A percentile compares a stretch with the other conserved stretches of the same genome.
Evolutionary conservation across 1,284 basidiomycete genomes (phyloP).

Genomic region (Sporisorium iseilematis-ciliati): DNA sequence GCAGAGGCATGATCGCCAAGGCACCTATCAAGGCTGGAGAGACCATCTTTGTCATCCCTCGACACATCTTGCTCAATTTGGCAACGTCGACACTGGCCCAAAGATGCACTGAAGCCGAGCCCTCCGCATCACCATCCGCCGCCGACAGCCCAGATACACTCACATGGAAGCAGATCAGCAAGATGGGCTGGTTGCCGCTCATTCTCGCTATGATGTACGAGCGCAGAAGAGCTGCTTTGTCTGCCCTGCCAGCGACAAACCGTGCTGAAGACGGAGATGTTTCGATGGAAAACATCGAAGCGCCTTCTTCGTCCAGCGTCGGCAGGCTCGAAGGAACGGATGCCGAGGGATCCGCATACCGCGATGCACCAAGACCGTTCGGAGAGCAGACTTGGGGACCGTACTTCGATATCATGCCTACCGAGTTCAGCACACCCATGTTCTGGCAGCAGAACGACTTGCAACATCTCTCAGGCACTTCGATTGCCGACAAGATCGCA

Average conservation of each 20-base stretch:
- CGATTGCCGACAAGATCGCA: constrained; percentile 88
- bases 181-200: constrained; percentile 83
- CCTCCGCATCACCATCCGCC: neutral
- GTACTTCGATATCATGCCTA: constrained; percentile 75
- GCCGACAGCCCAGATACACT: constrained; percentile 1
- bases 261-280: constrained; percentile 34
- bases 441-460: constrained; percentile 87
- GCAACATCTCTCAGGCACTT: constrained; percentile 82
- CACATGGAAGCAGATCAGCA: constrained; percentile 46
- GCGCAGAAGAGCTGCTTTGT: constrained; percentile 68
- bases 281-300: constrained; percentile 41
- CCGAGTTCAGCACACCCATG: constrained; percentile 85
- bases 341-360: constrained; percentile 13
- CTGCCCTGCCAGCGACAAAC: neutral
- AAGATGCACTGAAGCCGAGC: constrained; percentile 35
- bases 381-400: constrained; percentile 59
- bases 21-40: constrained; percentile 80
- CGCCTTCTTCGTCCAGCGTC: neutral
- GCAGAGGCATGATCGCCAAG: constrained; percentile 80
- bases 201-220: constrained; percentile 98
- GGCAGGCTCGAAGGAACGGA: constrained; percentile 32
- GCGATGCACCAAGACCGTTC: constrained; percentile 12
- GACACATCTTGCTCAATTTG: constrained; percentile 81
- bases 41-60: constrained; percentile 85
- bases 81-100: constrained; percentile 77